phyloP scores from a whole-genome alignment of 2,329 filamentous ascomycete genomes.

The Thielaviopsis populi region DNA sequence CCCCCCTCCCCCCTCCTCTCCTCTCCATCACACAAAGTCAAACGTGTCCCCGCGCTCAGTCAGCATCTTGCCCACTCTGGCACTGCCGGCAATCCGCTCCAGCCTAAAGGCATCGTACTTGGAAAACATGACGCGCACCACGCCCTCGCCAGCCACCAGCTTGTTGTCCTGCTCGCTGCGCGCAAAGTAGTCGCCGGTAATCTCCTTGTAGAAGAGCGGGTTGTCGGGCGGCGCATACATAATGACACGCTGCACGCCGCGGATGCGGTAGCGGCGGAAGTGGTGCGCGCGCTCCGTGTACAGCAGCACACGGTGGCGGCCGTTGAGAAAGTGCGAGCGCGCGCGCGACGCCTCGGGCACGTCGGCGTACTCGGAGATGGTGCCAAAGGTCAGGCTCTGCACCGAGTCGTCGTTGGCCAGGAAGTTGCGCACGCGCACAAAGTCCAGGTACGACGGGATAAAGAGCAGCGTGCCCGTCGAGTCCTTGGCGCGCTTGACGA shows the following conservation, averaged over 20 bases:
- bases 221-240: slow-evolving; percentile 89
- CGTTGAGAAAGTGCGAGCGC: slow-evolving; percentile 71
- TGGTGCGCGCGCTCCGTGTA: slow-evolving; percentile 97
- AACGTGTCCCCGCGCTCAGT: slow-evolving; percentile 77
- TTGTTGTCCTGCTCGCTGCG: slow-evolving; percentile 42
- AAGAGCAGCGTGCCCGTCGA: slow-evolving; percentile 65
- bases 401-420: slow-evolving; percentile 57
- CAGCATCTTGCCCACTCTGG: slow-evolving; percentile 71
- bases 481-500: slow-evolving; percentile 53
- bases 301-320: slow-evolving; percentile 66
- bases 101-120: slow-evolving; percentile 81
- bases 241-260: slow-evolving; percentile 68
- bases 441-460: slow-evolving; percentile 87
- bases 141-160: slow-evolving; percentile 44
- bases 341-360: slow-evolving; percentile 67
- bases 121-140: slow-evolving; percentile 55
- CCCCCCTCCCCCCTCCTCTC: too few relatives aligned
- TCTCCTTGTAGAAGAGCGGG: slow-evolving; percentile 62
- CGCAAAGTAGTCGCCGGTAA: slow-evolving; percentile 52
- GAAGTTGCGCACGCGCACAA: slow-evolving; percentile 83
- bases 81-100: slow-evolving; percentile 72
- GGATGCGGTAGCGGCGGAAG: slow-evolving; percentile 73
- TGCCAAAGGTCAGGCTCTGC: slow-evolving; percentile 49
- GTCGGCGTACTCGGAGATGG: slow-evolving; percentile 77
- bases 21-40: slow-evolving; percentile 61